Conservation (phyloP, 257 asterid genomes). For the Pogostemon cablin region DNA sequence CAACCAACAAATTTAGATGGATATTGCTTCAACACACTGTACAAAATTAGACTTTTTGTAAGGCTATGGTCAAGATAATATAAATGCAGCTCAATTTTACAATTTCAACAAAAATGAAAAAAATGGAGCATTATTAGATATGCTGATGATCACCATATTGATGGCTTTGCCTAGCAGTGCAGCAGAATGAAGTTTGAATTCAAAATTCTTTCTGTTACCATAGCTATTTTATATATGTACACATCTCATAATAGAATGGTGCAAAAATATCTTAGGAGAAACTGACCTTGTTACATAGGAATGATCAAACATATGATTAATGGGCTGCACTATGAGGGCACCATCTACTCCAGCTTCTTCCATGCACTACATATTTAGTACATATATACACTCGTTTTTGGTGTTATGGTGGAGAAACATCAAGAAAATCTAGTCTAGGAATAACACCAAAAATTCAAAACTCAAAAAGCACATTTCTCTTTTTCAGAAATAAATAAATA, state of each 20-base stretch:
- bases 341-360: constrained; percentile 83
- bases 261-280: constrained; percentile 18
- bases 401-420: background rate
- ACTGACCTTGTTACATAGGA: constrained; percentile 83
- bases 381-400: background rate
- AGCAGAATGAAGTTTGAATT: background rate
- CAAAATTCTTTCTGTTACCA: background rate
- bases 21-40: constrained; percentile 71
- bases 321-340: constrained; percentile 92
- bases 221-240: background rate
- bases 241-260: background rate
- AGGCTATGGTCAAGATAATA: constrained; percentile 18
- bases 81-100: background rate
- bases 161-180: background rate
- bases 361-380: constrained; percentile 54
- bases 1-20: constrained; percentile 86
- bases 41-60: constrained; percentile 14
- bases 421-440: background rate
- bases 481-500: background rate
- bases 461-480: background rate
- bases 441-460: background rate
- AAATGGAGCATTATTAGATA: background rate
- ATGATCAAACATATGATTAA: constrained; percentile 87
- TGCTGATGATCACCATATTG: background rate
- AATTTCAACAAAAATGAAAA: no score